A percentile compares a stretch with the other conserved stretches of the same genome.
These are phyloP conservation scores for Amanita exitialis DNA, from an alignment of 768 basidiomycete species.

Conservation along the genomic window DNA sequence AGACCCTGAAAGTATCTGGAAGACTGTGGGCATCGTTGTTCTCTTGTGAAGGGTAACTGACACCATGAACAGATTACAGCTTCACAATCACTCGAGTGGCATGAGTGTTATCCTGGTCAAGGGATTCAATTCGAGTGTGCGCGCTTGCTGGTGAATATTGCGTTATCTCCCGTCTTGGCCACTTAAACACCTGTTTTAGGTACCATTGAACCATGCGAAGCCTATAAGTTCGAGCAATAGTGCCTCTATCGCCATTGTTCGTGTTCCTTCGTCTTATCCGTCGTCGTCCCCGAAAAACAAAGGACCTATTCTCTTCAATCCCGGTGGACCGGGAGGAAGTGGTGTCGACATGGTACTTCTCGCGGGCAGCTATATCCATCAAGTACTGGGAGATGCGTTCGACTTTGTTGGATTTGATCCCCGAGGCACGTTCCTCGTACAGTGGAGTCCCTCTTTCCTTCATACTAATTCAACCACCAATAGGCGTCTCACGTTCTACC, in stretches of 20 bases:
- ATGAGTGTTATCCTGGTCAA: no score
- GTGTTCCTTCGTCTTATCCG: slow-evolving; percentile 24
- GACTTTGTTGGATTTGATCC: slow-evolving; percentile 40
- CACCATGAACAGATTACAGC: no score
- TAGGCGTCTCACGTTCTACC: background rate
- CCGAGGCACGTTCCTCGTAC: slow-evolving; percentile 10
- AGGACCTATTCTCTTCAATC: slow-evolving; percentile 19
- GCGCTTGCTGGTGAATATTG: no score
- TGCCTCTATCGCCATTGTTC: slow-evolving; percentile 31
- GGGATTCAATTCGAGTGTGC: no score
- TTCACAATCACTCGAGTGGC: no score
- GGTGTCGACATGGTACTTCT: slow-evolving; percentile 15
- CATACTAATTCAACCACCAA: no score
- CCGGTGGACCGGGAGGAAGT: slow-evolving; percentile 33
- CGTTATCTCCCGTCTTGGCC: background rate
- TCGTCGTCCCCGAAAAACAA: slow-evolving; percentile 20
- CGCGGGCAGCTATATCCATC: slow-evolving; percentile 16
- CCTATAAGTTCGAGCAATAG: slow-evolving; percentile 20
- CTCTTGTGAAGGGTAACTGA: no score
- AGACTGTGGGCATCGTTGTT: no score
- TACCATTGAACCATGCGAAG: slow-evolving; percentile 34
- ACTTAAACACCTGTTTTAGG: slow-evolving; percentile 15
- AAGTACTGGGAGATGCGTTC: slow-evolving; percentile 29
- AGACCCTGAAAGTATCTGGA: no score
- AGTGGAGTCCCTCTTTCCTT: background rate